A percentile compares a stretch with the other conserved stretches of the same genome.
Conservation (phyloP, 179 eudicot genomes). For the Camellia oleifera region DNA sequence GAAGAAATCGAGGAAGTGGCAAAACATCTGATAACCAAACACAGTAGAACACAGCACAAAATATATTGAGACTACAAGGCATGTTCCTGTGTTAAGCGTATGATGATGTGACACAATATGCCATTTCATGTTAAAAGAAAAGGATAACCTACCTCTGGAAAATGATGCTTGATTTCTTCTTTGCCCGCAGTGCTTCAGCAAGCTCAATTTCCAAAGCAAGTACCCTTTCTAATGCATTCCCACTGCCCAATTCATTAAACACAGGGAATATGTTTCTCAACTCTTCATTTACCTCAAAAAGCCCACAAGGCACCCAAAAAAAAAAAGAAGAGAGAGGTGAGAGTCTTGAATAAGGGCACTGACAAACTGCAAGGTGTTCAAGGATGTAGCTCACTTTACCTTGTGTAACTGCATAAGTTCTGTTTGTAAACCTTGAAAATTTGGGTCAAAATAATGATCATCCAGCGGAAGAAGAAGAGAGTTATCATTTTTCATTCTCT, state of each 20-base stretch:
- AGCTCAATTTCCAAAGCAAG: constrained; percentile 97
- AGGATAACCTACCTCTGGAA: constrained; percentile 67
- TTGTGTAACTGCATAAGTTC: constrained; percentile 62
- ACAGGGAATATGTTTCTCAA: constrained; percentile 60
- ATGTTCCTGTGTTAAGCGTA: neutral
- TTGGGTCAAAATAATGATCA: constrained; percentile 35
- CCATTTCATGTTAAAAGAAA: neutral
- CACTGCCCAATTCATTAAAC: constrained; percentile 56
- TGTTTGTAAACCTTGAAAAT: constrained; percentile 39
- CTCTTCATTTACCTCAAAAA: constrained; percentile 66
- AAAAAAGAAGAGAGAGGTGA: neutral
- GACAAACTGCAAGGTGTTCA: neutral
- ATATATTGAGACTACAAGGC: neutral
- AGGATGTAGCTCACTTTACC: constrained; percentile 38
- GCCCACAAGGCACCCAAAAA: constrained; percentile 3
- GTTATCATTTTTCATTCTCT: constrained; percentile 76
- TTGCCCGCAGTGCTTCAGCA: constrained; percentile 78
- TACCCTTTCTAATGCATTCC: constrained; percentile 87
- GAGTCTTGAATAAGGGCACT: neutral
- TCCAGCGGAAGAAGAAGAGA: constrained; percentile 32
- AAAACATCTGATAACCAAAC: constrained; percentile 2
- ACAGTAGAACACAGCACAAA: neutral
- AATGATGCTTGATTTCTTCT: constrained; percentile 59
- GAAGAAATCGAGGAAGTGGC: neutral
- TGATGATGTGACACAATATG: neutral